Evolutionary conservation across 805 yeast species (phyloP), one percentile per base, ranked within the genome.

Genomic region (Candida arabinofermentans): DNA sequence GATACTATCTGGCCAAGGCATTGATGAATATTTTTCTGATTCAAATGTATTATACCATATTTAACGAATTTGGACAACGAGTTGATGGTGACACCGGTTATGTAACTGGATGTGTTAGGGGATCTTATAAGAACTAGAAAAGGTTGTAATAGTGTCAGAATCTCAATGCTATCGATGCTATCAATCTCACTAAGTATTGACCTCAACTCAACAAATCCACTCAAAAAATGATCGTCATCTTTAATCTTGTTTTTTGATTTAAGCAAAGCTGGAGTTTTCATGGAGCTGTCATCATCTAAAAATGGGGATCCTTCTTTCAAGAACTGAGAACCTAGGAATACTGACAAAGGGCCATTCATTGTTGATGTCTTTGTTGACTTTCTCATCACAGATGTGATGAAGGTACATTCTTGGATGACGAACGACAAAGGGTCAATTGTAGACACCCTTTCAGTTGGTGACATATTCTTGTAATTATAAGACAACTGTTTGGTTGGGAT

Each of bases 351-450:
- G 6, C 83, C 74, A 10, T 46, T 46, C n/a, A 46, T 39, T 6
- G 45, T 39, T 38, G 84, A 76, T 51, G 84, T 83, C 48, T 86
- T 79, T 58, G 89, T 77, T 48, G 86, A 74, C 58, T 88, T 89
- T 41, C 97, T 73, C 95, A 93, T 88, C 18, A 93, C 89, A 16
- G 95, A 82, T 16, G 91, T 79, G 39, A 93, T 76, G 43, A 82
- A 74, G 56, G 87, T 84, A 61, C 96, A 88, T 67, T 93, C 98
- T 58, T 86, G 85, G 46, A 88, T 81, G 50, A 88, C 84, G 51
- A 91, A 78, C 2, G 95, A 84, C 42, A 83, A 74, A 12, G 95
- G 86, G 61, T 86, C 90, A 39, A 86, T 72, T 7, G 91, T 54
- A 14, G 62, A 42, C 5, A 46, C 30, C 24, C 35, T 38, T 8